Conservation (phyloP, 2,329 filamentous ascomycete species). For the Colletotrichum sp. region DNA sequence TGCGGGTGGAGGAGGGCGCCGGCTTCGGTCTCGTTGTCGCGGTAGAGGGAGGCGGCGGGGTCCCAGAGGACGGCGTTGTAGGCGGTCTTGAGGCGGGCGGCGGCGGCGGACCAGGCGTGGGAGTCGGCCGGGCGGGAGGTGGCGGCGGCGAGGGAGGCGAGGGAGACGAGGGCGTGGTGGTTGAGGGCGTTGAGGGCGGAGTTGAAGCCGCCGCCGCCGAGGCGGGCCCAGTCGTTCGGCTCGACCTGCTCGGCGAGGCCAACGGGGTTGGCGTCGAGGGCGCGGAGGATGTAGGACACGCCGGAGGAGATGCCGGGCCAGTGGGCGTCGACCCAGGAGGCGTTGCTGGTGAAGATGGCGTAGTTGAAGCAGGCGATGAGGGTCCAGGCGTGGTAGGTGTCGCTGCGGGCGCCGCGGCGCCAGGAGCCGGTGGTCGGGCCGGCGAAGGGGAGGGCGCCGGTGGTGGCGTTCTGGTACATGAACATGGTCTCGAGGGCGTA, state of each 20-base stretch:
- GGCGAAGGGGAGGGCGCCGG: slow-evolving; percentile 26
- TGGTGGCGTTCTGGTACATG: slow-evolving; percentile 33
- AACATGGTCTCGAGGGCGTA: slow-evolving; percentile 51
- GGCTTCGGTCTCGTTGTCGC: slow-evolving; percentile 50
- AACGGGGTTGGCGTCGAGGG: slow-evolving; percentile 14
- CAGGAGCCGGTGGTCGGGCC: slow-evolving; percentile 25
- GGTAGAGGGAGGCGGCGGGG: slow-evolving; percentile 44
- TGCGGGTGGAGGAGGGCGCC: slow-evolving; percentile 46
- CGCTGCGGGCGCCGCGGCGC: slow-evolving; percentile 22
- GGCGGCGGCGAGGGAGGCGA: slow-evolving; percentile 24
- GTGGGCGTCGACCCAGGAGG: slow-evolving; percentile 42
- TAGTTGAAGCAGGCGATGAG: slow-evolving; percentile 59
- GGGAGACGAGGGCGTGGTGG: slow-evolving; percentile 30
- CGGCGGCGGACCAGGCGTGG: slow-evolving; percentile 4
- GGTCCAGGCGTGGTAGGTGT: slow-evolving; percentile 45
- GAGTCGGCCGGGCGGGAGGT: slow-evolving; percentile 8
- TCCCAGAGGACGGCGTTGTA: slow-evolving; percentile 54
- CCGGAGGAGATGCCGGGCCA: slow-evolving; percentile 48
- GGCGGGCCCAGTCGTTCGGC: slow-evolving; percentile 34
- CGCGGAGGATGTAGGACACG: slow-evolving; percentile 15
- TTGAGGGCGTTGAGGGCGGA: slow-evolving; percentile 35
- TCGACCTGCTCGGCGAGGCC: slow-evolving; percentile 20
- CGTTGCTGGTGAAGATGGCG: slow-evolving; percentile 50
- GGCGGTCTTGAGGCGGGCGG: slow-evolving; percentile 26
- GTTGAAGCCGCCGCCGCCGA: slow-evolving; percentile 33